Evolutionary conservation across 192 early-diverging fungal genomes (phyloP).

Genomic region (Coemansia sp.): DNA sequence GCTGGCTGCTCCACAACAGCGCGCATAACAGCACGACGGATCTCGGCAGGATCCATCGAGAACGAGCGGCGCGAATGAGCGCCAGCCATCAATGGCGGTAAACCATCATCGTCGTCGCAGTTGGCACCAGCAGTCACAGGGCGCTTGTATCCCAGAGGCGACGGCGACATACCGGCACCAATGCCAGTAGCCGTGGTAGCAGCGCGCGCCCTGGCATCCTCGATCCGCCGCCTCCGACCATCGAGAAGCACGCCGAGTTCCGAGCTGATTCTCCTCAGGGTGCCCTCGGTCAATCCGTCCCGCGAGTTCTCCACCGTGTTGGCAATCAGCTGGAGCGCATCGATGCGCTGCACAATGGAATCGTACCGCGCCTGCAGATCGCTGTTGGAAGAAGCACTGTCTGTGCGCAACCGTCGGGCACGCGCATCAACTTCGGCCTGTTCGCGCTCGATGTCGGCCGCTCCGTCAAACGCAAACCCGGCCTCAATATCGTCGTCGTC

Average conservation of each 20-base stretch:
- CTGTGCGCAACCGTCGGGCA: not conserved
- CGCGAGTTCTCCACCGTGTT: conserved; percentile 55
- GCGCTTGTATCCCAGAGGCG: not conserved
- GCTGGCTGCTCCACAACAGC: not conserved
- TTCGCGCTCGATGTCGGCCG: conserved; percentile 51
- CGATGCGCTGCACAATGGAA: conserved; percentile 32
- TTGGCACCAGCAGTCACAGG: not conserved
- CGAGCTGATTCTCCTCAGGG: conserved; percentile 48
- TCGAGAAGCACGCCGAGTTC: conserved; percentile 46
- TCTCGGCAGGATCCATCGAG: conserved; percentile 28
- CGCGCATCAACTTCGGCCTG: conserved; percentile 34
- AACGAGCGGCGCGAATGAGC: conserved; percentile 15
- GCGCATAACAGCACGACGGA: conserved; percentile 4
- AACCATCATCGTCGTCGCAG: not conserved
- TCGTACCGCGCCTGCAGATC: conserved; percentile 23
- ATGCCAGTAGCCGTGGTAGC: not conserved
- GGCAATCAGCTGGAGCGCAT: conserved; percentile 46
- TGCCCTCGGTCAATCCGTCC: conserved; percentile 37
- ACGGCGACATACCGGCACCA: not conserved
- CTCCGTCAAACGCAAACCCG: conserved; percentile 47
- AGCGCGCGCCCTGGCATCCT: conserved; percentile 10
- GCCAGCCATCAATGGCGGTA: not conserved
- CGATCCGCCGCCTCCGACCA: conserved; percentile 20
- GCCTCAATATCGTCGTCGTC: conserved; percentile 20
- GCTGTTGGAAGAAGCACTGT: not conserved